Evolutionary conservation across 768 basidiomycete genomes (phyloP), one percentile per base, ranked within the genome.

Genomic region (Hortiboletus flavorubellus): DNA sequence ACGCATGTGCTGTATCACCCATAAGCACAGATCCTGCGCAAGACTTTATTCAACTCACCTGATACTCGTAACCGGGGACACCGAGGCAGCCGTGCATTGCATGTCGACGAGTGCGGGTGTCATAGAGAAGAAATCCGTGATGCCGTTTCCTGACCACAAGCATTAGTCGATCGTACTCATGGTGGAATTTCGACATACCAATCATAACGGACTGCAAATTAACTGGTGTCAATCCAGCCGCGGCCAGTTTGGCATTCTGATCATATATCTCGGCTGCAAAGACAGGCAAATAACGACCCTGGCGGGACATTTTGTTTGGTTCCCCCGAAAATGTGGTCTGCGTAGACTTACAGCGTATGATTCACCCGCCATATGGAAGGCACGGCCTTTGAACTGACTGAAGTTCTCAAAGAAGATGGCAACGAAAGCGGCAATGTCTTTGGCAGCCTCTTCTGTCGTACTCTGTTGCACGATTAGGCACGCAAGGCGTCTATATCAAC

Each of bases 371-470:
- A 87, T 78, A 56, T 87, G 84, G 68, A 86, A 84, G 21, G 63
- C 58, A 16, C 87, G 73, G 2, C 85, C 86, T 59, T 86, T 83
- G 74, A 89, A 89, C 61, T 85, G 75, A 52, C 69, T 76, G 65
- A 91, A 91, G 54, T 84, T 78, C 60, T 89, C 86, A 46, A 89
- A 89, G 71, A 89, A 89, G 51, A 90, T 81, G 4, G 80, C 73
- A 0, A 89, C 75, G 59, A 90, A 90, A 0, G 83, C 80, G 0
- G 86, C 85, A 5, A 90, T 81, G 59, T 90, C 87, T 49, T 79
- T 76, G 0, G 86, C 85, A 4, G 85, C 87, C 43, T 86, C 83
- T 63, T 85, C 81, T 0, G 86, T 82, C 3, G 80, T 86, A 46
- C 78, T 75, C 84, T 86, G 41, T 26, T 31, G 16, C 38, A 0